These are phyloP conservation scores for Trichoderma koningiopsis DNA, from an alignment of 2,329 filamentous ascomycete genomes.

Conservation along the genomic window DNA sequence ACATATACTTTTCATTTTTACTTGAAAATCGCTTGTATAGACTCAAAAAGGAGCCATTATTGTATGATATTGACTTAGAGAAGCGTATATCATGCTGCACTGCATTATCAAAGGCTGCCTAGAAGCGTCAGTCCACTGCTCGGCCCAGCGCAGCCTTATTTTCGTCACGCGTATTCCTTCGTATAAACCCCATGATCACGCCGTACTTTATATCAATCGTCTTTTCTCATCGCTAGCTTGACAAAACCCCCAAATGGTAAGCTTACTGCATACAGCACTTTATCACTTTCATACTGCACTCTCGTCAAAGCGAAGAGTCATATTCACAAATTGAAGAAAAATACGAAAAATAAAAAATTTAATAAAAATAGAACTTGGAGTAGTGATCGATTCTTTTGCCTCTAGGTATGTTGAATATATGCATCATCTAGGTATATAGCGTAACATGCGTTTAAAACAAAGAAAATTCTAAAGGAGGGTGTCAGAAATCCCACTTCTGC, in stretches of 20 bases:
- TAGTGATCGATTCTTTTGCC: neutral
- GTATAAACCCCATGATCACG: neutral
- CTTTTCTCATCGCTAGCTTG: neutral
- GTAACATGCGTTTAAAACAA: neutral
- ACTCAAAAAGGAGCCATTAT: neutral
- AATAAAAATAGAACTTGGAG: neutral
- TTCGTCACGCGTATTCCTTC: neutral
- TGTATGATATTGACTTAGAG: no score
- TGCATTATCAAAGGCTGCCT: neutral
- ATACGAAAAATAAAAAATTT: neutral
- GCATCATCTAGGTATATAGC: slow-evolving; percentile 13
- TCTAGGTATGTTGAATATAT: neutral
- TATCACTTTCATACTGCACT: neutral
- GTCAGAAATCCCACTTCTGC: slow-evolving; percentile 3
- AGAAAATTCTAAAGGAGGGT: neutral
- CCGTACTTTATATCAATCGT: slow-evolving; percentile 1
- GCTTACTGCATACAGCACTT: neutral
- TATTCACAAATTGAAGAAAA: neutral
- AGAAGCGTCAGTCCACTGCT: neutral
- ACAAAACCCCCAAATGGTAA: neutral
- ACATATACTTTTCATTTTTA: neutral
- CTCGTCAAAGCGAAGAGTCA: neutral
- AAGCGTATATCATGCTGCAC: neutral
- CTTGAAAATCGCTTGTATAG: no score
- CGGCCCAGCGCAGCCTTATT: neutral